A percentile compares a stretch with the other conserved stretches of the same genome.
These are phyloP conservation scores for Rhynchosporium secalis DNA, from an alignment of 2,329 filamentous ascomycete genomes.

Conservation along the genomic window DNA sequence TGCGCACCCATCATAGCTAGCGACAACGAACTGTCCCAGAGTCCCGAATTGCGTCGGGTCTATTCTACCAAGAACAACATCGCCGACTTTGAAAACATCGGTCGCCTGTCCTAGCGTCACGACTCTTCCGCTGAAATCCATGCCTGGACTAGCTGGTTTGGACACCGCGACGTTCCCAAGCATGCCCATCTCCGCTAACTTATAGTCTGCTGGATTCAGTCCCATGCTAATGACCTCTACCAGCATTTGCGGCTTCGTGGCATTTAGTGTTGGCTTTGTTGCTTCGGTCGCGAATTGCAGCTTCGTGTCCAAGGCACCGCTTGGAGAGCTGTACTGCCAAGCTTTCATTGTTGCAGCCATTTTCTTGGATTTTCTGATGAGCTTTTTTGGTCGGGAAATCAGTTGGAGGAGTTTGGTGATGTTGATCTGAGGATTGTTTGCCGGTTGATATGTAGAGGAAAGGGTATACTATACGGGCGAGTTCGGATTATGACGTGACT, in stretches of 20 bases:
- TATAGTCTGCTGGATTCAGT: constrained; percentile 54
- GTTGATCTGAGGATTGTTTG: background rate
- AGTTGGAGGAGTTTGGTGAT: background rate
- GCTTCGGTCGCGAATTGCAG: background rate
- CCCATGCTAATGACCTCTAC: constrained; percentile 22
- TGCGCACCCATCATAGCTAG: background rate
- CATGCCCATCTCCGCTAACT: constrained; percentile 55
- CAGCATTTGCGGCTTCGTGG: constrained; percentile 17
- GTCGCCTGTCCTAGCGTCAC: constrained; percentile 12
- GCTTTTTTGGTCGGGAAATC: background rate
- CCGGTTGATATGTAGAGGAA: background rate
- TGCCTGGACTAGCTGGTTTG: constrained; percentile 46
- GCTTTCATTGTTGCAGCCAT: constrained; percentile 15
- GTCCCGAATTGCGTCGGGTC: constrained; percentile 16
- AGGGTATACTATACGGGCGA: background rate
- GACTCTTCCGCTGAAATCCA: constrained; percentile 29
- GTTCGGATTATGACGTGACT: background rate
- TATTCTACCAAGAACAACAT: constrained; percentile 42
- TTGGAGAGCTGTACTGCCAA: constrained; percentile 16
- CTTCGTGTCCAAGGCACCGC: constrained; percentile 1
- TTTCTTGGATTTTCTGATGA: background rate
- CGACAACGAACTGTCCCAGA: constrained; percentile 21
- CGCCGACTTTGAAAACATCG: constrained; percentile 19
- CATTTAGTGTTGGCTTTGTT: constrained; percentile 6
- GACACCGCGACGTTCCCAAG: constrained; percentile 43